These are phyloP conservation scores for Neofusicoccum kwambonambiense DNA, from an alignment of 2,329 filamentous ascomycete genomes.

Conservation along the genomic window DNA sequence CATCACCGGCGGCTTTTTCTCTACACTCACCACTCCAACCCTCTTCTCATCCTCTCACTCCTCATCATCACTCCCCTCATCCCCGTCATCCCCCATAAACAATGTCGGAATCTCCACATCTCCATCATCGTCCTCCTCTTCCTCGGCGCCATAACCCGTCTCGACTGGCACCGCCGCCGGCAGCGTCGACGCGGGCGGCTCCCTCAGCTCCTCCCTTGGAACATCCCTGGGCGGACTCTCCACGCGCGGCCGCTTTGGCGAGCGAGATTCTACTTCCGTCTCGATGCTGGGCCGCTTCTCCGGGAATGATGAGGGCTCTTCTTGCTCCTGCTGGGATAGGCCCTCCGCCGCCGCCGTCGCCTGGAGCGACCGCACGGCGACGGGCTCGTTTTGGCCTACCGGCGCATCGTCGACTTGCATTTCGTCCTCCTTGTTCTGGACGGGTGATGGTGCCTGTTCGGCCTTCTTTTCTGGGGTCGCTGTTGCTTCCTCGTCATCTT, in stretches of 20 bases:
- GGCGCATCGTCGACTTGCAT: conserved; percentile 2
- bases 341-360: background rate
- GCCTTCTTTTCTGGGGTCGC: background rate
- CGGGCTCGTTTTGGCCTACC: background rate
- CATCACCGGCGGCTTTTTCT: too few relatives aligned
- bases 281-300: conserved; percentile 14
- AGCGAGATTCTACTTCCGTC: background rate
- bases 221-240: background rate
- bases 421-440: background rate
- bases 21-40: too few relatives aligned
- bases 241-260: conserved; percentile 9
- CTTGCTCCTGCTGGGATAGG: background rate
- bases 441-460: conserved; percentile 2
- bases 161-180: background rate
- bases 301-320: background rate
- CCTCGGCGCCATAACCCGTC: background rate
- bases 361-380: background rate
- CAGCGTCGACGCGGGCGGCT: background rate
- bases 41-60: background rate
- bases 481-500: conserved; percentile 21
- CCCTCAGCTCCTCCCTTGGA: background rate
- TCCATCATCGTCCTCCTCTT: conserved; percentile 9
- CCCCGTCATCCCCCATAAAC: conserved; percentile 8
- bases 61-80: background rate
- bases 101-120: conserved; percentile 16